Conservation (phyloP, 352 stramenopile species). For the Phytophthora fragariae region DNA sequence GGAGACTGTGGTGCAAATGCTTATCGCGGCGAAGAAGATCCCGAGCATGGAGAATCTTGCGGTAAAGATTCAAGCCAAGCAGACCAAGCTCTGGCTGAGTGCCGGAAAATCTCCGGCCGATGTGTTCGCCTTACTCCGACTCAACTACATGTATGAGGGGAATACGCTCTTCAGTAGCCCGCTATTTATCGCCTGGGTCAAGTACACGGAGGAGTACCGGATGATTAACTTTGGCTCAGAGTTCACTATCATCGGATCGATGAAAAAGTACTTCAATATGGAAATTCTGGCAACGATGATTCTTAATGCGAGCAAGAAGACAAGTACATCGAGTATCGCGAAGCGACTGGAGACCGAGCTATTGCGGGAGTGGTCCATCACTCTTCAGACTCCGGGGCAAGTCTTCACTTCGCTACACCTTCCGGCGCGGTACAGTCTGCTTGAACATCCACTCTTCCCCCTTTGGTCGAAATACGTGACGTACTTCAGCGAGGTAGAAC, state of each 20-base stretch:
- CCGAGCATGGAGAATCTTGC: constrained; percentile 15
- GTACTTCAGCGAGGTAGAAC: constrained; percentile 3
- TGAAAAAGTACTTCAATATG: constrained; percentile 14
- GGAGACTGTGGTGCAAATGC: constrained; percentile 5
- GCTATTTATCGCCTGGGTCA: constrained; percentile 9
- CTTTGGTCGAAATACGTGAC: constrained; percentile 23
- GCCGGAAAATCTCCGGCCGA: neutral
- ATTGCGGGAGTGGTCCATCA: constrained; percentile 16
- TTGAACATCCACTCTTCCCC: constrained; percentile 12
- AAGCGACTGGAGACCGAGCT: constrained; percentile 13
- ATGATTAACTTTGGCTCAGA: constrained; percentile 11
- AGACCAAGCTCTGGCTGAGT: constrained; percentile 10
- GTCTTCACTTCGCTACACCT: constrained; percentile 19
- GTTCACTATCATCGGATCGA: neutral
- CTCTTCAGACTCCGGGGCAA: neutral
- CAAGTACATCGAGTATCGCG: constrained; percentile 10
- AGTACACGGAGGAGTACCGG: constrained; percentile 20
- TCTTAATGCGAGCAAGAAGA: constrained; percentile 1
- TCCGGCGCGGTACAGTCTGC: neutral
- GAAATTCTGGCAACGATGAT: constrained; percentile 15
- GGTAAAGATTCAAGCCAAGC: constrained; percentile 12
- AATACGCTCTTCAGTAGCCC: neutral
- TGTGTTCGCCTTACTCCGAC: constrained; percentile 4
- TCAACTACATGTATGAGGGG: neutral
- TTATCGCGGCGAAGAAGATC: constrained; percentile 17